A percentile compares a stretch with the other conserved stretches of the same genome.
Conservation (phyloP, 352 stramenopile species). For the Aphanomyces cochlioides region DNA sequence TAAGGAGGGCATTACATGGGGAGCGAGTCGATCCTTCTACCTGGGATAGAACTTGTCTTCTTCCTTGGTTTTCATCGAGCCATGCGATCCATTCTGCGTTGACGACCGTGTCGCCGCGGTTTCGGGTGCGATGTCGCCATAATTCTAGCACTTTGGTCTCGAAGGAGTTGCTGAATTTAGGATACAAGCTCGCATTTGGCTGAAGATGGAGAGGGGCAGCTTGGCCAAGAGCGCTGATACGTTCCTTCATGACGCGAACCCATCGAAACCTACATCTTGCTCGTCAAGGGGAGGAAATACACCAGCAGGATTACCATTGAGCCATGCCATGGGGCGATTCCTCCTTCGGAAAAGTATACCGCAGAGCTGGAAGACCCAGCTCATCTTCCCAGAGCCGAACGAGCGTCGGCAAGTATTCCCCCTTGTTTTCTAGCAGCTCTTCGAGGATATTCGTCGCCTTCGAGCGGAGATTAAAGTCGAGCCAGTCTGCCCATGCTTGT, state of each 20-base stretch:
- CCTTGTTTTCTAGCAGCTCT: constrained; percentile 45
- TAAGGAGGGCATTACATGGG: too few species aligned
- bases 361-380: neutral
- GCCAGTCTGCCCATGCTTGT: constrained; percentile 52
- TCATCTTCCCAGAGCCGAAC: constrained; percentile 11
- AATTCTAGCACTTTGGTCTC: constrained; percentile 5
- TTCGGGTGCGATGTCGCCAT: neutral
- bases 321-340: constrained; percentile 10
- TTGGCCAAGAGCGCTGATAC: constrained; percentile 10
- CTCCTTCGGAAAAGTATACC: constrained; percentile 9
- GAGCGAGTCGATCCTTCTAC: too few species aligned
- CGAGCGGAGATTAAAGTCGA: constrained; percentile 46
- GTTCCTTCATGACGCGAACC: constrained; percentile 23
- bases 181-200: neutral
- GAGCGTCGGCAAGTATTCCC: constrained; percentile 21
- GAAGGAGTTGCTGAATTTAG: constrained; percentile 20
- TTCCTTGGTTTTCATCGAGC: neutral
- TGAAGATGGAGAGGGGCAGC: neutral
- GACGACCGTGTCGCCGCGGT: neutral
- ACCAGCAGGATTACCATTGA: neutral
- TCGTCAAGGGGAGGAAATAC: neutral
- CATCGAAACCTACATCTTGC: constrained; percentile 17
- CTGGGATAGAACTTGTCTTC: too few species aligned
- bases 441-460: constrained; percentile 44
- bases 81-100: neutral